Conservation (phyloP, 805 yeast species). For the Kluyveromyces aestuarii region DNA sequence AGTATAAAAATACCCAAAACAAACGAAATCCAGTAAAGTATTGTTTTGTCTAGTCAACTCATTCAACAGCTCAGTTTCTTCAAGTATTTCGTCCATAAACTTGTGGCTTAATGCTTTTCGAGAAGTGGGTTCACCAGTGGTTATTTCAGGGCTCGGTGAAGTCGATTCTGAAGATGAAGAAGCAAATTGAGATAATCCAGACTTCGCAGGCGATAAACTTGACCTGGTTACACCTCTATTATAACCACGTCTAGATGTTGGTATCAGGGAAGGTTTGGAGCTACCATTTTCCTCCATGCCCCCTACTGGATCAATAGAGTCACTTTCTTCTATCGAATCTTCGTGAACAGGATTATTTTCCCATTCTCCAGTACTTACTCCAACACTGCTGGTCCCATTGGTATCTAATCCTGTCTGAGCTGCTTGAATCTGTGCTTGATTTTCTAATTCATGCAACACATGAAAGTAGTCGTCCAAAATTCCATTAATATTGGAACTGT, state of each 20-base stretch:
- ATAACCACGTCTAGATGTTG: not conserved
- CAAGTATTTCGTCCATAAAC: slow-evolving; percentile 30
- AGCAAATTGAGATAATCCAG: not conserved
- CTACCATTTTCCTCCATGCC: not conserved
- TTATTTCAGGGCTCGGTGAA: not conserved
- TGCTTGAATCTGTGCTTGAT: slow-evolving; percentile 7
- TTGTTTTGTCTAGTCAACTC: slow-evolving; percentile 32
- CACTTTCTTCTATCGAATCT: not conserved
- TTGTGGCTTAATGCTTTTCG: slow-evolving; percentile 11
- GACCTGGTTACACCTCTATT: not conserved
- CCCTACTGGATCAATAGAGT: not conserved
- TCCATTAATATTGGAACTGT: slow-evolving; percentile 29
- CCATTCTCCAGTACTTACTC: not conserved
- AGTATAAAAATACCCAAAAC: slow-evolving; percentile 34
- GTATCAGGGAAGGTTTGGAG: slow-evolving; percentile 1
- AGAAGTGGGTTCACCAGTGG: not conserved
- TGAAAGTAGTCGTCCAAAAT: slow-evolving; percentile 34
- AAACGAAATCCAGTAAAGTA: slow-evolving; percentile 38
- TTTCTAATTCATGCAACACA: slow-evolving; percentile 20
- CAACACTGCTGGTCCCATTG: not conserved
- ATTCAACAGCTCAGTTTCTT: slow-evolving; percentile 31
- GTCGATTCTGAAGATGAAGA: not conserved
- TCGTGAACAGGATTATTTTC: not conserved
- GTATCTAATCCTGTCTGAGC: not conserved
- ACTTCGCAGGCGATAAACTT: not conserved